Evolutionary conservation across 2,329 filamentous ascomycete genomes (phyloP), one percentile per base, ranked within the genome.

Genomic region (Alternaria novae-zelandiae): DNA sequence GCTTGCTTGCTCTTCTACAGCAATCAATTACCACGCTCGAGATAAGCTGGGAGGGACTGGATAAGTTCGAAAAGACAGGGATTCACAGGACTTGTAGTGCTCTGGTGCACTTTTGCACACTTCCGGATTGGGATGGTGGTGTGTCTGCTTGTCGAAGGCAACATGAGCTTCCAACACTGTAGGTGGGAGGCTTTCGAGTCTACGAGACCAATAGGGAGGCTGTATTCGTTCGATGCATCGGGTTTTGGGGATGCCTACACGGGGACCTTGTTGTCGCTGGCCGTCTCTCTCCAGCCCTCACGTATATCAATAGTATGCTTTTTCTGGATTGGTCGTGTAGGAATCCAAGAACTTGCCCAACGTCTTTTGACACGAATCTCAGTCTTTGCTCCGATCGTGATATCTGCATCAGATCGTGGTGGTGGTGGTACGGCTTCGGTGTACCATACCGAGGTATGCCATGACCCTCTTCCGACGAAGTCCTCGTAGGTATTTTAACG

Each of bases 71-170:
- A 30, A 12, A 46, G 49, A 54, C n/a, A 30, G 10, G 11, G 17
- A 4, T 49, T 20, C 54, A 46, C 55, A 54, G 2, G 41, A 45
- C 5, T 44, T 61, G 30, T 28, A 25, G 21, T 12, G 23, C 26
- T 25, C 13, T 21, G 21, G 36, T 57, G 30, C 55, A 50, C n/a
- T 55, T 60, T 63, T 49, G 57, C 57, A 59, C 55, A 64, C 51
- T 63, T 69, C 64, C 44, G 15, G 47, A 46, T 55, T 56, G 20
- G 43, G 57, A 9, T n/a, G 26, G 23, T 11, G 17, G 45, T 7
- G 6, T 47, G 63, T 47, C 49, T 50, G 30, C 25, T 23, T 23
- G 46, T 54, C 28, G 17, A 65, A 51, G 49, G 32, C 32, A 20
- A 11, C n/a, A 23, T 43, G 41, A 59, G 43, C 43, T 23, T 30